A percentile compares a stretch with the other conserved stretches of the same genome.
Evolutionary conservation across 495 filamentous ascomycete species (phyloP).

Genomic region (Cenococcum geophilum): DNA sequence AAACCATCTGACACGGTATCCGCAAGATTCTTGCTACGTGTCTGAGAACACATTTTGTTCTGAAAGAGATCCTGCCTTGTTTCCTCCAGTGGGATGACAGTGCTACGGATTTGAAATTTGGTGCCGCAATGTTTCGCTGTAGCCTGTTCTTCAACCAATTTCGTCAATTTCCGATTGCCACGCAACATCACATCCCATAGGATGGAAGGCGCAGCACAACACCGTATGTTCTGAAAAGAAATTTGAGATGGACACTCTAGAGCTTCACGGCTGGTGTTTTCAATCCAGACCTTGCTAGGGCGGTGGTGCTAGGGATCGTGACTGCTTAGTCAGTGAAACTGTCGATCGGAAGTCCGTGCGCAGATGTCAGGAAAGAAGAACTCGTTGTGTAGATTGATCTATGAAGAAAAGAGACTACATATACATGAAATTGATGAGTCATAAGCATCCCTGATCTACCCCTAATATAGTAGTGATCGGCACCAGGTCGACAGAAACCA

Average conservation of each 20-base stretch:
- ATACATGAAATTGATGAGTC: no score
- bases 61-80: background rate
- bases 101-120: background rate
- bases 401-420: no score
- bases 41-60: background rate
- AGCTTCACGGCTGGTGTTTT: background rate
- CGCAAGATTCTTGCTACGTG: background rate
- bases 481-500: no score
- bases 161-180: background rate
- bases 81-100: background rate
- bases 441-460: no score
- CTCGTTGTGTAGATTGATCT: no score
- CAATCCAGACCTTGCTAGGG: background rate
- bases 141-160: background rate
- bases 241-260: background rate
- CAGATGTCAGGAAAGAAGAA: no score
- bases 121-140: background rate
- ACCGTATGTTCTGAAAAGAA: background rate
- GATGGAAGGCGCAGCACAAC: background rate
- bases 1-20: background rate
- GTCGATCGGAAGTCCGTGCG: no score
- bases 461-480: no score
- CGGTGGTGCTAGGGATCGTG: background rate
- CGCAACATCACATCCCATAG: background rate
- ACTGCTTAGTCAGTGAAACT: background rate